A percentile compares a stretch with the other conserved stretches of the same genome.
These are phyloP conservation scores for Kurtzmaniella quercitrusa DNA, from an alignment of 1,139 yeast species.

Conservation along the genomic window DNA sequence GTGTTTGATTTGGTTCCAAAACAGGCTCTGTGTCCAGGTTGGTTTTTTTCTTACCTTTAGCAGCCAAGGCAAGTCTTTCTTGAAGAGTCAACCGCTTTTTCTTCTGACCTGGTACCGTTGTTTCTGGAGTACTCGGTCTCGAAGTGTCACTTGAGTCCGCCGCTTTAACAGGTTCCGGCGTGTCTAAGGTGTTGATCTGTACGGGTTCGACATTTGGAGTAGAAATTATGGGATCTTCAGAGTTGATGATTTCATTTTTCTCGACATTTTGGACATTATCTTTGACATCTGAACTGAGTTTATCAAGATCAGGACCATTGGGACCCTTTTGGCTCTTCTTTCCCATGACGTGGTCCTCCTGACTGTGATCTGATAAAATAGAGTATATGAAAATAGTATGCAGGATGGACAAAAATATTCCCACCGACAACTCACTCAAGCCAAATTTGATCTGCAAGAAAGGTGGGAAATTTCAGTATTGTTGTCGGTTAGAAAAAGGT, in stretches of 20 bases:
- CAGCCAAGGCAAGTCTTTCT: conserved; percentile 80
- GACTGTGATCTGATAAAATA: not conserved
- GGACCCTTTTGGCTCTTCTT: not conserved
- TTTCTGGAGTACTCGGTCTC: not conserved
- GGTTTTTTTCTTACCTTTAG: conserved; percentile 41
- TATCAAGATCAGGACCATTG: not conserved
- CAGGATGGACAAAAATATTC: no score
- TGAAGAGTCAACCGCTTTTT: conserved; percentile 63
- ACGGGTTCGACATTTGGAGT: not conserved
- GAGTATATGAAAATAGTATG: not conserved
- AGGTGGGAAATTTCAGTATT: no score
- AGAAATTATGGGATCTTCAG: not conserved
- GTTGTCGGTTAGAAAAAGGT: no score
- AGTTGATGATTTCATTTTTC: not conserved
- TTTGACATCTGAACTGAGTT: not conserved
- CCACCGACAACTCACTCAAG: no score
- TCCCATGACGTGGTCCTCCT: not conserved
- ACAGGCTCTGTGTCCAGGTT: not conserved
- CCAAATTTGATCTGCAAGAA: no score
- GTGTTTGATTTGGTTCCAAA: not conserved
- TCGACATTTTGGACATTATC: not conserved
- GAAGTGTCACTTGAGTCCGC: not conserved
- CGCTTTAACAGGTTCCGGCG: not conserved
- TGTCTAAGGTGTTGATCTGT: not conserved
- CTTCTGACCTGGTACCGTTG: not conserved